Evolutionary conservation across 495 filamentous ascomycete species (phyloP).

Genomic region (Glarea lozoyensis): DNA sequence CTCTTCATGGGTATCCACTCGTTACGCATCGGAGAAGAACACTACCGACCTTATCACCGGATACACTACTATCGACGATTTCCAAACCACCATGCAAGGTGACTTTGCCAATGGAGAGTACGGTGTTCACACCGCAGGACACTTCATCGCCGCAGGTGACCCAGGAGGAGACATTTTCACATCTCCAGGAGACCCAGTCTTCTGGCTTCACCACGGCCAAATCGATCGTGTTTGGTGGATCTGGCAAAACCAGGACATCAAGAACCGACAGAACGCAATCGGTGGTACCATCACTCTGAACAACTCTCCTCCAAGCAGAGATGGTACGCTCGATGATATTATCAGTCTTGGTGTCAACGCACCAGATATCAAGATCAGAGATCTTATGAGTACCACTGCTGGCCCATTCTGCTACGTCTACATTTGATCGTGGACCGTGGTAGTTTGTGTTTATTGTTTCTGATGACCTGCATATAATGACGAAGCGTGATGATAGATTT

Average conservation of each 20-base stretch:
- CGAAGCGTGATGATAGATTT: too few species aligned
- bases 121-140: constrained; percentile 36
- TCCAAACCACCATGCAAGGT: constrained; percentile 20
- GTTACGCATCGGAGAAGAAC: constrained; percentile 4
- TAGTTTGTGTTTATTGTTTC: too few species aligned
- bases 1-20: constrained; percentile 26
- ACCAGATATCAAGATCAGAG: constrained; percentile 2
- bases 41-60: constrained; percentile 21
- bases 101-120: constrained; percentile 32
- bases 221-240: constrained; percentile 20
- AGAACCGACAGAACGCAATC: constrained; percentile 35
- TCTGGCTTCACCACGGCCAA: constrained; percentile 39
- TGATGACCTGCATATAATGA: too few species aligned
- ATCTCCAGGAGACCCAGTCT: constrained; percentile 56
- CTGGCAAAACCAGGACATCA: constrained; percentile 46
- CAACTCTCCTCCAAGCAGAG: constrained; percentile 33
- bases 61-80: constrained; percentile 12
- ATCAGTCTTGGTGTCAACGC: constrained; percentile 12
- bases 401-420: constrained; percentile 22
- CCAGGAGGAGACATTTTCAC: constrained; percentile 41
- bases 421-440: too few species aligned
- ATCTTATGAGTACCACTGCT: constrained; percentile 14
- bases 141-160: constrained; percentile 19
- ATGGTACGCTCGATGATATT: constrained; percentile 22
- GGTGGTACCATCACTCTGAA: constrained; percentile 48